A percentile compares a stretch with the other conserved stretches of the same genome.
These are phyloP conservation scores for Daldinia sp. DNA, from an alignment of 2,329 filamentous ascomycete species.

Conservation along the genomic window DNA sequence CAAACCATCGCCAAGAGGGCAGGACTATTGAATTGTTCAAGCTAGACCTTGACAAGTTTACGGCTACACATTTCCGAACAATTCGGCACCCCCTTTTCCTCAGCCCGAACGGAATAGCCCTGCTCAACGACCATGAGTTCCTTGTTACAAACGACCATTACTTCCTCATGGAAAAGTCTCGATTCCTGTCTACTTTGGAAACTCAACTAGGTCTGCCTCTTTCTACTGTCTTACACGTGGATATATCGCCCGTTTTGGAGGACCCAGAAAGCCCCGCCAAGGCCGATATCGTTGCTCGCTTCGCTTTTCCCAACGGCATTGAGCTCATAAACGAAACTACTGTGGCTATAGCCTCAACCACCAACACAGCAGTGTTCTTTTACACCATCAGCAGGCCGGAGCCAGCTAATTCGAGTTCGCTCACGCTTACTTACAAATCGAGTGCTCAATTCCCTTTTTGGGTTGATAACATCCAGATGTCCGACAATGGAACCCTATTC, in stretches of 20 bases:
- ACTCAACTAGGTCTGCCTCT: slow-evolving; percentile 47
- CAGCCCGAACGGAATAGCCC: slow-evolving; percentile 51
- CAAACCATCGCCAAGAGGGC: slow-evolving; percentile 49
- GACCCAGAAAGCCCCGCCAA: slow-evolving; percentile 28
- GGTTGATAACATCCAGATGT: slow-evolving; percentile 52
- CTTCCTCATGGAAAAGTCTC: slow-evolving; percentile 43
- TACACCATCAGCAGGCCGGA: slow-evolving; percentile 38
- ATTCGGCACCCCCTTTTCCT: slow-evolving; percentile 51
- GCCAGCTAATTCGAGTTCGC: background rate
- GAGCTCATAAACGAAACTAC: slow-evolving; percentile 51
- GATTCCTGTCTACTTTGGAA: slow-evolving; percentile 46
- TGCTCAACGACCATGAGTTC: slow-evolving; percentile 49
- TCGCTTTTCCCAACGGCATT: slow-evolving; percentile 54
- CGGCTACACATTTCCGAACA: slow-evolving; percentile 49
- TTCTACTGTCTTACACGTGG: slow-evolving; percentile 51
- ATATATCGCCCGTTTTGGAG: slow-evolving; percentile 32
- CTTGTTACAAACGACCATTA: slow-evolving; percentile 54
- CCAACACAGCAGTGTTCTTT: slow-evolving; percentile 42
- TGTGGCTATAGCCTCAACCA: slow-evolving; percentile 51
- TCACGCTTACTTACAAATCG: slow-evolving; percentile 28
- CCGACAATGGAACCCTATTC: slow-evolving; percentile 46
- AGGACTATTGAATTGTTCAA: slow-evolving; percentile 52
- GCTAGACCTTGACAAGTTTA: slow-evolving; percentile 46
- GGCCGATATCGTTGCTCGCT: slow-evolving; percentile 44
- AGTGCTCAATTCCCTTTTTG: slow-evolving; percentile 48